These are phyloP conservation scores for Gossypium turneri DNA, from an alignment of 345 rosid genomes.

Conservation along the genomic window DNA sequence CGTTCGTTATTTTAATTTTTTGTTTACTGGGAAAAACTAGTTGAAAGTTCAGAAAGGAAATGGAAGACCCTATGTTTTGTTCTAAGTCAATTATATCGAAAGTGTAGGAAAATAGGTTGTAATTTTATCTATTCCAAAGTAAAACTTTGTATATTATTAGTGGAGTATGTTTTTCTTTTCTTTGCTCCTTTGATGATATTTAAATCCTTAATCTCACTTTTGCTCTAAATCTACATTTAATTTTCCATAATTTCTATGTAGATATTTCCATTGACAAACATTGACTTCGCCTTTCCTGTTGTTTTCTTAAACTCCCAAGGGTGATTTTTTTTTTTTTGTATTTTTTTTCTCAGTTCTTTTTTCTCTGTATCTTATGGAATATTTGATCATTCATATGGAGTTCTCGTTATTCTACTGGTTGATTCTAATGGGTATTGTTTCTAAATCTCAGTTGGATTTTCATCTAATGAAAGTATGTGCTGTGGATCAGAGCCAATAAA, in stretches of 20 bases:
- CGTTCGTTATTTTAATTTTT: neutral
- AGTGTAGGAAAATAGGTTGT: neutral
- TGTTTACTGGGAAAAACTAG: neutral
- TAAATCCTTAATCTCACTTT: neutral
- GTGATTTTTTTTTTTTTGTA: neutral
- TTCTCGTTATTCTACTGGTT: conserved; percentile 10
- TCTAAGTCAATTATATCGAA: neutral
- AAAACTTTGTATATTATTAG: neutral
- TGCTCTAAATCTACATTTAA: neutral
- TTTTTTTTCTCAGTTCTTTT: neutral
- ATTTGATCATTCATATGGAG: neutral
- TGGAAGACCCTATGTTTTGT: neutral
- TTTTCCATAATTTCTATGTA: neutral
- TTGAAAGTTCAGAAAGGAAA: neutral
- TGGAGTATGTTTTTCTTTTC: neutral
- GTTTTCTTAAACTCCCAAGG: conserved; percentile 1
- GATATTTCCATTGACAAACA: neutral
- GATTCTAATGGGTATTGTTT: conserved; percentile 18
- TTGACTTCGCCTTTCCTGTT: neutral
- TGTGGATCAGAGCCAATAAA: conserved; percentile 47
- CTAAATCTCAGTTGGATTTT: conserved; percentile 27
- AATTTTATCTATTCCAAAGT: neutral
- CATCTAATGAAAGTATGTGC: conserved; percentile 51
- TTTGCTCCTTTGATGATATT: neutral
- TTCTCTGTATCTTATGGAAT: conserved; percentile 3